Evolutionary conservation across 768 basidiomycete genomes (phyloP).

Genomic region (Suillus hirtellus): DNA sequence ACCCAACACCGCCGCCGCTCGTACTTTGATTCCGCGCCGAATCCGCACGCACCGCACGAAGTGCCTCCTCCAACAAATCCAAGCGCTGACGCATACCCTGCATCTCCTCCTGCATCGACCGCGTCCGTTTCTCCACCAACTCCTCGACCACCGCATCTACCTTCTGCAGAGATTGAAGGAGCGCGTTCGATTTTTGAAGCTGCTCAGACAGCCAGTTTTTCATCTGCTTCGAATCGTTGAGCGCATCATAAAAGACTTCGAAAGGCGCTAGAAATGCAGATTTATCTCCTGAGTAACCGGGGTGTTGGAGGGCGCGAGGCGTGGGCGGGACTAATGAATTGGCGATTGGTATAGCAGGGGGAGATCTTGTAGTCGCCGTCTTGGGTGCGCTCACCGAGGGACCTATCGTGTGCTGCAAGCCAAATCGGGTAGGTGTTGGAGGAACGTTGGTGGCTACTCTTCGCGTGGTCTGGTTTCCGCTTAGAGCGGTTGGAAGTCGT

Average conservation of each 20-base stretch:
- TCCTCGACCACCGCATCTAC: conserved; percentile 58
- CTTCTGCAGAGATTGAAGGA: conserved; percentile 56
- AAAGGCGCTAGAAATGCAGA: conserved; percentile 81
- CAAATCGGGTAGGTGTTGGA: conserved; percentile 68
- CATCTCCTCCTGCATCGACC: conserved; percentile 63
- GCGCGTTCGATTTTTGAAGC: conserved; percentile 58
- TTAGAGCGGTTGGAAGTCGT: conserved; percentile 55
- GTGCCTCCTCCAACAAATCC: conserved; percentile 63
- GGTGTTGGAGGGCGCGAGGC: conserved; percentile 62
- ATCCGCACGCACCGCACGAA: conserved; percentile 31
- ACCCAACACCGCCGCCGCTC: conserved; percentile 13
- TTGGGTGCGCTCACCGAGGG: conserved; percentile 29
- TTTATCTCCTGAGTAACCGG: conserved; percentile 63
- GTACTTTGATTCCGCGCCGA: conserved; percentile 19
- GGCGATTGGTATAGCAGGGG: conserved; percentile 70
- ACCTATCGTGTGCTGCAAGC: conserved; percentile 38
- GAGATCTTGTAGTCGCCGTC: conserved; percentile 42
- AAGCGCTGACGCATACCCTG: conserved; percentile 58
- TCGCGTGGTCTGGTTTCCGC: conserved; percentile 45
- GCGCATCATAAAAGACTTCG: conserved; percentile 81
- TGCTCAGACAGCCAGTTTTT: conserved; percentile 78
- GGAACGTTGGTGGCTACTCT: conserved; percentile 63
- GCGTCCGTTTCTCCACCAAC: conserved; percentile 61
- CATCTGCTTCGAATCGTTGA: conserved; percentile 77
- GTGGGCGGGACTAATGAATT: conserved; percentile 67